phyloP scores from a whole-genome alignment of 2,329 filamentous ascomycete species.

The Shiraia sp. region DNA sequence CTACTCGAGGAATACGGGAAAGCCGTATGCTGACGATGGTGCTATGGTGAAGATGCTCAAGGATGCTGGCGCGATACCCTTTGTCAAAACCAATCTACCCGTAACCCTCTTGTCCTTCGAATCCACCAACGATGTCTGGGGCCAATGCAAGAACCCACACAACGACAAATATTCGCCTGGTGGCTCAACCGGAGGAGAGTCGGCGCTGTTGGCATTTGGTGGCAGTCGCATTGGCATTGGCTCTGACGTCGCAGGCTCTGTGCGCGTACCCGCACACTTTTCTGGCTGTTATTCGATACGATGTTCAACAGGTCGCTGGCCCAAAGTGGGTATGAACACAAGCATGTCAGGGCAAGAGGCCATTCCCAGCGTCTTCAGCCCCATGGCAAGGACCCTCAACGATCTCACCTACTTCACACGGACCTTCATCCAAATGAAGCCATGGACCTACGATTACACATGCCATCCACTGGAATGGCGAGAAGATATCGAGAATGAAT shows the following conservation, averaged over 20 bases:
- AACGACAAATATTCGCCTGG: constrained; percentile 83
- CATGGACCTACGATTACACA: constrained; percentile 86
- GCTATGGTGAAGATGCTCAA: constrained; percentile 76
- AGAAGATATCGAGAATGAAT: constrained; percentile 61
- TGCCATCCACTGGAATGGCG: constrained; percentile 87
- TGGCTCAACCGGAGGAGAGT: constrained; percentile 85
- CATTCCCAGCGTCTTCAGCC: constrained; percentile 84
- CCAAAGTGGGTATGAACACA: constrained; percentile 79
- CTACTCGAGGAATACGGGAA: constrained; percentile 72
- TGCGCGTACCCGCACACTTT: constrained; percentile 85
- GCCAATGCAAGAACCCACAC: constrained; percentile 79
- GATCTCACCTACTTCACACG: constrained; percentile 85
- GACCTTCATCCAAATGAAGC: constrained; percentile 75
- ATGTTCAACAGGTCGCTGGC: constrained; percentile 89
- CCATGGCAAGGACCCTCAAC: constrained; percentile 84
- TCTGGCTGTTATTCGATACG: constrained; percentile 84
- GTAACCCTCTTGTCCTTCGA: constrained; percentile 87
- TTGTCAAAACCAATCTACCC: constrained; percentile 90
- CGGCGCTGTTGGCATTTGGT: constrained; percentile 77
- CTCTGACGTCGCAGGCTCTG: constrained; percentile 87
- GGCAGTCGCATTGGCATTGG: constrained; percentile 86
- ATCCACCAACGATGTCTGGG: constrained; percentile 80
- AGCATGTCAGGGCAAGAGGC: constrained; percentile 94
- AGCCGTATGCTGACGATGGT: constrained; percentile 70
- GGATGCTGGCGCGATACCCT: constrained; percentile 84